Percentiles rank a stretch among this genome's conserved stretches.
Evolutionary conservation across 2,329 filamentous ascomycete species (phyloP).

Genomic region (Epichloe uncinata): DNA sequence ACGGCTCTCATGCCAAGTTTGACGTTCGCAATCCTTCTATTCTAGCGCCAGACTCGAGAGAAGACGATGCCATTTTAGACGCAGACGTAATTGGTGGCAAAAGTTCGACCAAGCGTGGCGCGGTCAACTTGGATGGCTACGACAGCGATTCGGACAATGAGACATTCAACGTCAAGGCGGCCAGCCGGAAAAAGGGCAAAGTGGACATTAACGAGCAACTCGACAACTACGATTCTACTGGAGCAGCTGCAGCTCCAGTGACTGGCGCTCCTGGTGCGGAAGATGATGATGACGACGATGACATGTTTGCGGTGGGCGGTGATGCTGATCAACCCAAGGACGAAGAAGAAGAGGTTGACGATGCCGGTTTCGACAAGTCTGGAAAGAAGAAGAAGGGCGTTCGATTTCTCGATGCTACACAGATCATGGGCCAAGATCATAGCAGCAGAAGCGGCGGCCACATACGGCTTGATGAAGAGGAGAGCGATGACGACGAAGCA

Average conservation of each 20-base stretch:
- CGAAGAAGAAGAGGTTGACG: slow-evolving; percentile 25
- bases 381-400: slow-evolving; percentile 52
- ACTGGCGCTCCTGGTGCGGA: slow-evolving; percentile 16
- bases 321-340: slow-evolving; percentile 29
- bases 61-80: slow-evolving; percentile 61
- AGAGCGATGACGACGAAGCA: slow-evolving; percentile 49
- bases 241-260: slow-evolving; percentile 24
- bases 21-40: slow-evolving; percentile 91
- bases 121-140: slow-evolving; percentile 93
- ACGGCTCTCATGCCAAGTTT: slow-evolving; percentile 72
- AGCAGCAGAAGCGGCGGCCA: slow-evolving; percentile 62
- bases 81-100: slow-evolving; percentile 83
- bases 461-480: slow-evolving; percentile 46
- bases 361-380: slow-evolving; percentile 18
- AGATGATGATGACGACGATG: slow-evolving; percentile 48
- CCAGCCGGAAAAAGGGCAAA: slow-evolving; percentile 39
- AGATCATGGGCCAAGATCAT: slow-evolving; percentile 69
- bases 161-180: slow-evolving; percentile 65
- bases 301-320: slow-evolving; percentile 72
- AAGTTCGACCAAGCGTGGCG: slow-evolving; percentile 73
- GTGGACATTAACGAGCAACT: slow-evolving; percentile 38
- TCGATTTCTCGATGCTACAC: slow-evolving; percentile 40
- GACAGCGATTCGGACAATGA: slow-evolving; percentile 90
- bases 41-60: slow-evolving; percentile 67
- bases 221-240: slow-evolving; percentile 38